Conservation (phyloP, 768 basidiomycete species). For the Rhodosporidiobolus odoratus region DNA sequence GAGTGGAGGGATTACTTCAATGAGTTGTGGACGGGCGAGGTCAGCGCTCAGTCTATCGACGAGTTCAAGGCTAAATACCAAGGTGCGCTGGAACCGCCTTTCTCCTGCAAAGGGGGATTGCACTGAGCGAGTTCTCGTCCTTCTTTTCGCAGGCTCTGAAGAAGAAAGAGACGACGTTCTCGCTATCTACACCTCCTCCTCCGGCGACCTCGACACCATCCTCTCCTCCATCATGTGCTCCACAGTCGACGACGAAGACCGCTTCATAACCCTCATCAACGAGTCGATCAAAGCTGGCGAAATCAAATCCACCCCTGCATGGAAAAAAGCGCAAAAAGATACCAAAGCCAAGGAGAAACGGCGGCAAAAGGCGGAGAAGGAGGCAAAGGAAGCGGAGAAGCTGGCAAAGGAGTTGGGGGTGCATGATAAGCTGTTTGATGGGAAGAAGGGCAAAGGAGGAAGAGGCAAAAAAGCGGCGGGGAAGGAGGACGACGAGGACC, state of each 20-base stretch:
- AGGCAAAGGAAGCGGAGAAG: slow-evolving; percentile 41
- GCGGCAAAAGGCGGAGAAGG: slow-evolving; percentile 33
- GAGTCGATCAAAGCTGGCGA: slow-evolving; percentile 60
- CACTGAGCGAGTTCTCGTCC: neutral
- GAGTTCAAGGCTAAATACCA: slow-evolving; percentile 93
- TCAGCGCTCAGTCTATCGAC: slow-evolving; percentile 58
- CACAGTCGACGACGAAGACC: slow-evolving; percentile 72
- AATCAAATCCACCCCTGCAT: slow-evolving; percentile 54
- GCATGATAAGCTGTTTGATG: slow-evolving; percentile 41
- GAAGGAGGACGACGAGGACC: slow-evolving; percentile 28
- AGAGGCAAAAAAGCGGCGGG: slow-evolving; percentile 13
- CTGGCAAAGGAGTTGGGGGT: slow-evolving; percentile 43
- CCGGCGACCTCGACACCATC: slow-evolving; percentile 73
- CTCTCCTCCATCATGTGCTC: slow-evolving; percentile 83
- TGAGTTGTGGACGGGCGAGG: slow-evolving; percentile 42
- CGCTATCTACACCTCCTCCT: slow-evolving; percentile 62
- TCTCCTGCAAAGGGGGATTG: neutral
- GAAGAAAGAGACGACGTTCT: slow-evolving; percentile 80
- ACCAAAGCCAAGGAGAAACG: slow-evolving; percentile 56
- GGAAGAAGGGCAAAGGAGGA: slow-evolving; percentile 5
- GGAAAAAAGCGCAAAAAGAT: slow-evolving; percentile 70
- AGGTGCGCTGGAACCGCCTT: slow-evolving; percentile 52
- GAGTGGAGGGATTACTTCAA: slow-evolving; percentile 91
- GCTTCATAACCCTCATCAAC: slow-evolving; percentile 68
- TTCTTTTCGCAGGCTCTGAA: slow-evolving; percentile 58